Evolutionary conservation across 1,139 yeast genomes (phyloP), one percentile per base, ranked within the genome.

Genomic region (Yamadazyma atlantica): DNA sequence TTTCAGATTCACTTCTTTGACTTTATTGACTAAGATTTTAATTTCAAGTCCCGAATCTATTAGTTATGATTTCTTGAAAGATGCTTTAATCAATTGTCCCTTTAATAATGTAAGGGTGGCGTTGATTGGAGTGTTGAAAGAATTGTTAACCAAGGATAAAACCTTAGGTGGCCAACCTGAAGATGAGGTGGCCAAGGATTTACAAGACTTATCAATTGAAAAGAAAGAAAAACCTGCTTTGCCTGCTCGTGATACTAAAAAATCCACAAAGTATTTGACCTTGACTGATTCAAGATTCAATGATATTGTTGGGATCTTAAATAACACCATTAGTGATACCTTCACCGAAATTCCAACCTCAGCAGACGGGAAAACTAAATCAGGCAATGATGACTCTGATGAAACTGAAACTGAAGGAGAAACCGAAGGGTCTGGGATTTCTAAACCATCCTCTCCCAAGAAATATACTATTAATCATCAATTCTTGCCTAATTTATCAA

Each of bases 21-120:
- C 83, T 0, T 61, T 82, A 33, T 57, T 83, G 36, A 74, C 81
- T 1, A 78, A 73, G 46, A 53, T 82, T 2, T 58, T 89, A 46
- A 71, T 82, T 3, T 55, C 75, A 25, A 60, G 81, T 28, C 76
- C 81, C 0, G 87, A 84, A 42, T 64, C 65, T 3, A 63, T 70
- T 11, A 65, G 85, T 1, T 85, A 78, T 57, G 69, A 66, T 4
- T 86, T 84, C 51, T 65, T 87, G 15, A 54, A 70, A 29, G 92
- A 86, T 54, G 74, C 92, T 0, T 66, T 90, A 41, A 63, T 68
- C 25, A 69, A 75, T 40, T 86, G 95, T 53, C 95, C 96, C 2
- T 81, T 70, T 55, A 77, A 72, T 30, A 69, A 71, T 32, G 75
- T 78, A 16, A 79, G 80, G 47, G 71, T 80, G 19, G 78, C 79